Evolutionary conservation across 1,139 yeast species (phyloP), one percentile per base, ranked within the genome.

Genomic region (Debaryomyces coudertii): DNA sequence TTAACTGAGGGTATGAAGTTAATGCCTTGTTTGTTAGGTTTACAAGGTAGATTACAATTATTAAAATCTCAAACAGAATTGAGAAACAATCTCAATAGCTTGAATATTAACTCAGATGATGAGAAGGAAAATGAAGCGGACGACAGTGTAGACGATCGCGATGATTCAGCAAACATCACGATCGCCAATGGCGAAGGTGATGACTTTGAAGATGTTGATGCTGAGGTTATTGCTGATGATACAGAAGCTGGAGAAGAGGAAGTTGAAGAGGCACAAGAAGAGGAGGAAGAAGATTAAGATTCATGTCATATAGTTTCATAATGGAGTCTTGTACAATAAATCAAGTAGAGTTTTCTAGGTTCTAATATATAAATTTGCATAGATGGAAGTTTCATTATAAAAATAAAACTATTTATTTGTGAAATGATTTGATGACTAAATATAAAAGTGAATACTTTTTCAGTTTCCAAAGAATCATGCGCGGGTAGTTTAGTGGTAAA

Each of bases 121-220:
- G 57, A 68, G 51, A 63, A 62, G 54, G 53, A 51, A 22, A 56
- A 49, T 27, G 50, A 49, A 18, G 56, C 56, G 33, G 55, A 54
- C 33, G 54, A 57, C 38, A 57, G 58, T 42, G 50, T 61, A 22
- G 46, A 47, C 31, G 51, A 49, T 25, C 27, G 30, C 42, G 49
- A 52, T 48, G 49, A 59, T 47, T 52, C 52, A 14, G 64, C 58
- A 36, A 53, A 53, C 28, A 53, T 73, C 18, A 59, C 65, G 24
- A 66, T 62, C 36, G 77, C 71, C 24, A 71, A 72, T 49, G 79
- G 78, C n/a, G 79, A 75, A 48, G 67, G 67, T 49, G 78, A 73
- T 46, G 75, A 69, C 42, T 43, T 53, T 36, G 64, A 62, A 28
- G 64, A 55, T 15, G 58, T 51, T 6, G 65, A 60, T 22, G 63